Conservation (phyloP, 108 stramenopile species). For the Bacterosira constricta region DNA sequence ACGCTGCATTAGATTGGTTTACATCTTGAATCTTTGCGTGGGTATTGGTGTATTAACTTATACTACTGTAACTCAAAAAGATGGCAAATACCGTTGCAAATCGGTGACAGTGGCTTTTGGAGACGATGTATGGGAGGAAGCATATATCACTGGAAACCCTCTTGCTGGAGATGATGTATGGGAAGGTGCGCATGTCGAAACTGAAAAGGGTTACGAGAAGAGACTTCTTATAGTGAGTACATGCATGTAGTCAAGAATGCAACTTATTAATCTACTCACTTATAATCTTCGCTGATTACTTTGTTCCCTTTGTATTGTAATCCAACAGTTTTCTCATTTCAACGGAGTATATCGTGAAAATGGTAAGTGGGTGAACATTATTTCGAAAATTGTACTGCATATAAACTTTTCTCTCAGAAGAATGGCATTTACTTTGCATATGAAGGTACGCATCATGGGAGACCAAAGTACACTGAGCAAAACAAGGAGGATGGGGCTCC, state of each 20-base stretch:
- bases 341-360: constrained; percentile 39
- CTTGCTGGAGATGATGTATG: not conserved
- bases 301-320: too few relatives aligned
- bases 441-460: not conserved
- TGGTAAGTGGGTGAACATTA: not conserved
- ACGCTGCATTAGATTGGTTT: constrained; percentile 8
- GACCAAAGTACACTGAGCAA: constrained; percentile 27
- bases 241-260: too few relatives aligned
- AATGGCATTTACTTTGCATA: not conserved
- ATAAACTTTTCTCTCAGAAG: not conserved
- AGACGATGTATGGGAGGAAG: constrained; percentile 45
- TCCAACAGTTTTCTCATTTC: constrained; percentile 42
- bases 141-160: constrained; percentile 3
- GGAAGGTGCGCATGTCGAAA: not conserved
- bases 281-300: too few relatives aligned
- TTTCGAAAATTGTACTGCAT: not conserved
- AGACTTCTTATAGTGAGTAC: constrained; percentile 27
- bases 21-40: constrained; percentile 8
- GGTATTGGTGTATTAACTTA: not conserved
- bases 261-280: too few relatives aligned
- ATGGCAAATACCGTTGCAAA: constrained; percentile 18
- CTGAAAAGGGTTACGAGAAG: not conserved
- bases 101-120: constrained; percentile 20
- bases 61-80: not conserved
- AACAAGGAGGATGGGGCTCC: constrained; percentile 26